These are phyloP conservation scores for Globisporangium uncinulatum DNA, from an alignment of 352 stramenopile species.

Conservation along the genomic window DNA sequence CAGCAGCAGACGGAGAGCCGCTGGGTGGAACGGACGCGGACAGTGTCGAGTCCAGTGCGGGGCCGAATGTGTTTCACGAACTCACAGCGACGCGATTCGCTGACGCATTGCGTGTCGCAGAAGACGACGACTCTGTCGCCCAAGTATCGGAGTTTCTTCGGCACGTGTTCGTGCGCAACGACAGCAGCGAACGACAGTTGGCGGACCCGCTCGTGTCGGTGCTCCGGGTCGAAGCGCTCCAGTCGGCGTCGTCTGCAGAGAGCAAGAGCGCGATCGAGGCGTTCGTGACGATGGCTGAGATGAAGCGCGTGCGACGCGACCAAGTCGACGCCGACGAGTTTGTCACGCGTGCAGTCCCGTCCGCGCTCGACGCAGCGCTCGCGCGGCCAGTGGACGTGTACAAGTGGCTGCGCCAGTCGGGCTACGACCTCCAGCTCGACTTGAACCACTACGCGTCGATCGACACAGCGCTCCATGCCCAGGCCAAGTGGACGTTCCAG, in stretches of 20 bases:
- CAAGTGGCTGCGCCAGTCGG: slow-evolving; percentile 34
- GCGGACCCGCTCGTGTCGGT: slow-evolving; percentile 9
- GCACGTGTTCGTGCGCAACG: slow-evolving; percentile 20
- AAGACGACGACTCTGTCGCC: slow-evolving; percentile 13
- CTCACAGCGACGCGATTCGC: slow-evolving; percentile 27
- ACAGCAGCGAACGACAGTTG: not conserved
- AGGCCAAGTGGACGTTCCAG: slow-evolving; percentile 60
- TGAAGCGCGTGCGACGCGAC: slow-evolving; percentile 12
- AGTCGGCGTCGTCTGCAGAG: slow-evolving; percentile 19
- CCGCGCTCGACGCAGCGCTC: slow-evolving; percentile 11
- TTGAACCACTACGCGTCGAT: slow-evolving; percentile 38
- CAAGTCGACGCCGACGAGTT: slow-evolving; percentile 3
- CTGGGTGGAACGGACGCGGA: not conserved
- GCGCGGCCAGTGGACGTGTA: slow-evolving; percentile 31
- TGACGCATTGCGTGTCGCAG: slow-evolving; percentile 27
- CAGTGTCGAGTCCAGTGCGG: not conserved
- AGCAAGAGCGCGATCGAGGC: slow-evolving; percentile 27
- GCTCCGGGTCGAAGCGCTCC: slow-evolving; percentile 19
- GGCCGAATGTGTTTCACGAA: slow-evolving; percentile 14
- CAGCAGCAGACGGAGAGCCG: not conserved
- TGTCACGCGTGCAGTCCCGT: not conserved
- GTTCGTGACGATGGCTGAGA: slow-evolving; percentile 20
- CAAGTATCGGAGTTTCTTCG: slow-evolving; percentile 30
- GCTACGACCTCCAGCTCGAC: slow-evolving; percentile 57
- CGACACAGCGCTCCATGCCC: slow-evolving; percentile 35